Evolutionary conservation across 2,329 filamentous ascomycete genomes (phyloP), one percentile per base, ranked within the genome.

Genomic region (Dactylellina drechsleri): DNA sequence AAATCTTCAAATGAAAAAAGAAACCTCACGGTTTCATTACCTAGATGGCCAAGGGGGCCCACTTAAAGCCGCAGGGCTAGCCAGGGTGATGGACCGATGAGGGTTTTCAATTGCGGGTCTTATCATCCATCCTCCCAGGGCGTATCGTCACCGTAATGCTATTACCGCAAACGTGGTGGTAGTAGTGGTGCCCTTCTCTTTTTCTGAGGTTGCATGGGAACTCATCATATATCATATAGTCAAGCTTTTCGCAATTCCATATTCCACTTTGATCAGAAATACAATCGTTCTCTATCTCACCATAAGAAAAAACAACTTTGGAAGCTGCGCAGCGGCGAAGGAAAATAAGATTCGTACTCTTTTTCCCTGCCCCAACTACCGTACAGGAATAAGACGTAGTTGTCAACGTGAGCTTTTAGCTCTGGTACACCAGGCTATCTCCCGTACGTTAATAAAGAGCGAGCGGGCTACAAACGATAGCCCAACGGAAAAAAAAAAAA

Each of bases 321-420:
- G 43, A 54, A 59, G 54, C 60, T 52, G 47, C 45, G 47, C 31
- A 36, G 31, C 31, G 5, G 31, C 13, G 43, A 47, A 68, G 50
- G 45, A 68, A 75, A 41, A 52, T 58, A 68, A 59, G 45, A 59
- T 36, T 23, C 45, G 64, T 75, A 65, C 58, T 68, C n/a, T 26
- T 67, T 41, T 18, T 13, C 43, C 43, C 13, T 2, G 43, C 71
- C 20, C 59, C 64, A 75, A 68, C 71, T 75, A 75, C 71, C 71
- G 71, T 75, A 61, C 20, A 74, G 40, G 20, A 49, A 66, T 75
- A 67, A 68, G 57, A 60, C 47, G 60, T 18, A 57, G 57, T 62
- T 49, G 68, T 65, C 61, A 65, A 64, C 52, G 71, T 75, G 71
- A 75, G 64, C 64, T 60, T 75, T 75, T 75, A 75, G 71, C 64